phyloP scores from a whole-genome alignment of 148 eudicot species.

The Rhododendron ovatum region DNA sequence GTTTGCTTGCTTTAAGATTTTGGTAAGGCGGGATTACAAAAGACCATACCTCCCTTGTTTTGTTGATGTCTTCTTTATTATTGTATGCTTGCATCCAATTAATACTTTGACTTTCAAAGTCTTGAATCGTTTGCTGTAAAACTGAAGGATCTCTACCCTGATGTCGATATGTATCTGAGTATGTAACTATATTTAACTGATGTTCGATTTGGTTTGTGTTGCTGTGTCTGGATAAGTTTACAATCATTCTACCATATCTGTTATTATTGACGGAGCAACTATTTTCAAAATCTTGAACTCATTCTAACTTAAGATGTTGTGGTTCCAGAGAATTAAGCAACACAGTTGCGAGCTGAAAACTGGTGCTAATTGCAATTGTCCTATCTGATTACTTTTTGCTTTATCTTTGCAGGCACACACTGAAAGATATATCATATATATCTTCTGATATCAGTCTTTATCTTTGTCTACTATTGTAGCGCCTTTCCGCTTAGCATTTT shows the following conservation, averaged over 20 bases:
- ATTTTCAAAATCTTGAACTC: neutral
- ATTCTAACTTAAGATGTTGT: neutral
- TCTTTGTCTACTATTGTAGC: neutral
- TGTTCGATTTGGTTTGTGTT: neutral
- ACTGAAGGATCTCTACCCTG: neutral
- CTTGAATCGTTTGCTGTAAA: neutral
- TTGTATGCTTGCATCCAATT: neutral
- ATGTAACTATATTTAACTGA: neutral
- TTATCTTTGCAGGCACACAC: neutral
- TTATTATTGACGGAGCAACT: neutral
- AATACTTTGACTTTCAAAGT: neutral
- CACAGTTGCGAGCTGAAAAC: neutral
- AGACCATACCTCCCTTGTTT: neutral
- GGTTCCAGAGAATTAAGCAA: neutral
- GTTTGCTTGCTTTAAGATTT: neutral
- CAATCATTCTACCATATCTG: neutral
- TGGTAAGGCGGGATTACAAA: neutral
- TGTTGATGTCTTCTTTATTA: neutral
- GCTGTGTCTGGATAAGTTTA: neutral
- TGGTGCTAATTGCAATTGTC: neutral
- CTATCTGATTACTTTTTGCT: neutral
- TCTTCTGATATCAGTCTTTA: neutral
- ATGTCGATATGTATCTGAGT: neutral
- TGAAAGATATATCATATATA: neutral
- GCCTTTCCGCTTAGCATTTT: neutral